These are phyloP conservation scores for Epichloe baconii DNA, from an alignment of 2,329 filamentous ascomycete species.

Conservation along the genomic window DNA sequence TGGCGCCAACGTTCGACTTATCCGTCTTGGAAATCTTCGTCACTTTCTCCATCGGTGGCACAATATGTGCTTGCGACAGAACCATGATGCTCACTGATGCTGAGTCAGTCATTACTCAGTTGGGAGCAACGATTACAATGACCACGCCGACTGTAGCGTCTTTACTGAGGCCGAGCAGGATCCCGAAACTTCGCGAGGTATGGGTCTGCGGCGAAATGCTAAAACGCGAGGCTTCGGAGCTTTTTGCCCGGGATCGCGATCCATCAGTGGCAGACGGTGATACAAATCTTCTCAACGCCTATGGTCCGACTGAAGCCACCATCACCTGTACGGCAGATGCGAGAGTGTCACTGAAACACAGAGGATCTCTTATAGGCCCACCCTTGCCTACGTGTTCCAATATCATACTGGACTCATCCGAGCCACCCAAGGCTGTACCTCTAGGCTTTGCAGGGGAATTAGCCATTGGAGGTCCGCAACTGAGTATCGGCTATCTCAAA, in stretches of 20 bases:
- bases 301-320: conserved; percentile 16
- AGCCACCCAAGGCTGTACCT: conserved; percentile 38
- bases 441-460: conserved; percentile 62
- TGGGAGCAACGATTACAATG: conserved; percentile 24
- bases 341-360: conserved; percentile 10
- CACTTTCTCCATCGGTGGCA: conserved; percentile 44
- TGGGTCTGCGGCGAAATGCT: conserved; percentile 21
- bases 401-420: conserved; percentile 12
- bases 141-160: conserved; percentile 24
- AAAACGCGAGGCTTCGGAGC: conserved; percentile 18
- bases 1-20: conserved; percentile 48
- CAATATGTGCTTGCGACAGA: conserved; percentile 21
- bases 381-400: conserved; percentile 22
- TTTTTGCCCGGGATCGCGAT: conserved; percentile 12
- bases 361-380: conserved; percentile 24
- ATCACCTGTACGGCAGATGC: conserved; percentile 13
- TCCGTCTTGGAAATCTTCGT: conserved; percentile 80
- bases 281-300: conserved; percentile 12
- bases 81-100: conserved; percentile 15
- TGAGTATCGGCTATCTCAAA: conserved; percentile 54
- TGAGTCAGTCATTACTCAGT: conserved; percentile 12
- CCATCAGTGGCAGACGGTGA: conserved; percentile 1
- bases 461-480: conserved; percentile 68
- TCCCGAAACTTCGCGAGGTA: conserved; percentile 12
- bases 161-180: conserved; percentile 16